phyloP scores from a whole-genome alignment of 2,329 filamentous ascomycete species.

The Fusarium sp. region DNA sequence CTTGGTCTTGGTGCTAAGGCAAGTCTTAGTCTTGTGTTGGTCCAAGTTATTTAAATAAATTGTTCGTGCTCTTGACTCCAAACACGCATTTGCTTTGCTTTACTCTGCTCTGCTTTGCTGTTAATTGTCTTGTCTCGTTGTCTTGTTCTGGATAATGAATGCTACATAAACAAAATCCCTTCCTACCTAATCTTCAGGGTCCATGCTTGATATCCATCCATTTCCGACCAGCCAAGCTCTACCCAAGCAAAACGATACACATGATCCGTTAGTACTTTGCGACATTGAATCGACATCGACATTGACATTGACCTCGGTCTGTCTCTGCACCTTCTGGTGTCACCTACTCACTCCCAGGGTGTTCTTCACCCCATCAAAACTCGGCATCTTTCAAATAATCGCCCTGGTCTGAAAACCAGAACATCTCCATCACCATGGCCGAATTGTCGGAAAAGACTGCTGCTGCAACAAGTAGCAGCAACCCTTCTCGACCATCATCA shows the following conservation, averaged over 20 bases:
- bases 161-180: background rate
- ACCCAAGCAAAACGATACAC: background rate
- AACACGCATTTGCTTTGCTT: background rate
- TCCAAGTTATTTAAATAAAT: slow-evolving; percentile 32
- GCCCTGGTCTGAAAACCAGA: background rate
- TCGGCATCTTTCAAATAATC: background rate
- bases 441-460: slow-evolving; percentile 44
- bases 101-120: background rate
- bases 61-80: slow-evolving; percentile 16
- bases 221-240: background rate
- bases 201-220: background rate
- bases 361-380: slow-evolving; percentile 6
- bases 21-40: slow-evolving; percentile 1
- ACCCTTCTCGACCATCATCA: slow-evolving; percentile 45
- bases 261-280: background rate
- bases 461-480: slow-evolving; percentile 36
- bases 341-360: slow-evolving; percentile 6
- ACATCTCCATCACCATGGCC: slow-evolving; percentile 33
- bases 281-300: background rate
- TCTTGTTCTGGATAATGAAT: background rate
- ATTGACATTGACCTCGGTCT: background rate
- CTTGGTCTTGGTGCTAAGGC: background rate
- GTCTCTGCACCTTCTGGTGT: slow-evolving; percentile 4
- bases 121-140: background rate
- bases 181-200: background rate